phyloP scores from a whole-genome alignment of 2,329 filamentous ascomycete genomes.

The Ophiosphaerella narmari region DNA sequence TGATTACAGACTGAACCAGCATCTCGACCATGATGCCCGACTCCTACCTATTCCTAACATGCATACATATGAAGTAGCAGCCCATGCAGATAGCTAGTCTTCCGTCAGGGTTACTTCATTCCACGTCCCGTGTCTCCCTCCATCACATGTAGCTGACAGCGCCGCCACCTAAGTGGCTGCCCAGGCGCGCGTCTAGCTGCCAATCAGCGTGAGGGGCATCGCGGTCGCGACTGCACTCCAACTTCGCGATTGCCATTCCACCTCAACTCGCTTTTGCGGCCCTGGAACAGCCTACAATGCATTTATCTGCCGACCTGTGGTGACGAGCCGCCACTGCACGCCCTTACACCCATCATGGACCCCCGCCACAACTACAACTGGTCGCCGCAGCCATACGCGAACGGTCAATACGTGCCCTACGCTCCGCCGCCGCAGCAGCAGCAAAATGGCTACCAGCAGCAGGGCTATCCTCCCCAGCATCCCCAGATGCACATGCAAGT shows the following conservation, averaged over 20 bases:
- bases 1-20: no score
- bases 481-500: constrained; percentile 25
- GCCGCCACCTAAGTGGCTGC: constrained; percentile 2
- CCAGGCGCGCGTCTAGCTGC: constrained; percentile 17
- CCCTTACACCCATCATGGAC: constrained; percentile 28
- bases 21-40: no score
- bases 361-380: constrained; percentile 43
- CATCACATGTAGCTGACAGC: background rate
- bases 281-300: constrained; percentile 15
- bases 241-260: constrained; percentile 7
- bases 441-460: constrained; percentile 35
- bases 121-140: no score
- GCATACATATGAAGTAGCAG: no score
- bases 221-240: constrained; percentile 17
- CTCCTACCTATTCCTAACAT: no score
- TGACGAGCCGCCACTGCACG: constrained; percentile 8
- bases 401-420: constrained; percentile 38
- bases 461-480: constrained; percentile 30
- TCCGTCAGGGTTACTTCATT: no score
- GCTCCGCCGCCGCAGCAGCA: constrained; percentile 24
- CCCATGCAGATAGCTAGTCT: no score
- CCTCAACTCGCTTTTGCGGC: constrained; percentile 9
- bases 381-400: constrained; percentile 35
- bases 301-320: constrained; percentile 13
- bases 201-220: constrained; percentile 15